These are phyloP conservation scores for Paecilomyces dactylethromorphus DNA, from an alignment of 2,329 filamentous ascomycete species.

Conservation along the genomic window DNA sequence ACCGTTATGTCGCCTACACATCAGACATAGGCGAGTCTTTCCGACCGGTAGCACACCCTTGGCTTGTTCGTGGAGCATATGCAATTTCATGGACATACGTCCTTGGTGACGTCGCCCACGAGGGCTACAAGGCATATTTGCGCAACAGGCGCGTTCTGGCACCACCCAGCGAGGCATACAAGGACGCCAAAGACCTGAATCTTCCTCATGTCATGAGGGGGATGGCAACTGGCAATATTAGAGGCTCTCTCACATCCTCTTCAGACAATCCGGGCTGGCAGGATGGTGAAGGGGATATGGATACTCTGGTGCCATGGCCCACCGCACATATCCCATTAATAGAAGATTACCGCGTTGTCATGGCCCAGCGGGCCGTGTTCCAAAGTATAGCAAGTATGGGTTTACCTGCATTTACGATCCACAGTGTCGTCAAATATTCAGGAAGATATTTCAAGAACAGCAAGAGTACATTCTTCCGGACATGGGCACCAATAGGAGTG, in stretches of 20 bases:
- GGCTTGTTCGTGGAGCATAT: conserved; percentile 74
- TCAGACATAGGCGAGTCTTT: conserved; percentile 96
- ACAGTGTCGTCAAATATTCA: conserved; percentile 85
- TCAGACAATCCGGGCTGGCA: conserved; percentile 4
- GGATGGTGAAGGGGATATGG: conserved; percentile 8
- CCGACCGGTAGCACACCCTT: conserved; percentile 82
- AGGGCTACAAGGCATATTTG: conserved; percentile 92
- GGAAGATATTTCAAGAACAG: conserved; percentile 75
- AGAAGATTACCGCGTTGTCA: conserved; percentile 85
- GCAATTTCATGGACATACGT: conserved; percentile 90
- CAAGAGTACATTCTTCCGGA: conserved; percentile 69
- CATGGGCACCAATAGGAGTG: conserved; percentile 86
- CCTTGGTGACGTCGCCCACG: conserved; percentile 79
- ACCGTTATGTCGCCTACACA: conserved; percentile 95
- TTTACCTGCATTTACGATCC: conserved; percentile 86
- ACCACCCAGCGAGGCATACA: conserved; percentile 52
- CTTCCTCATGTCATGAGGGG: conserved; percentile 24
- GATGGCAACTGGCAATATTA: conserved; percentile 29
- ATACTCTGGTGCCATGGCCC: conserved; percentile 27
- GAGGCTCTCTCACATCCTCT: conserved; percentile 9
- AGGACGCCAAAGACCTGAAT: conserved; percentile 28
- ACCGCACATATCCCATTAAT: conserved; percentile 58
- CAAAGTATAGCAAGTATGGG: conserved; percentile 91
- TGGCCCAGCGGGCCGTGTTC: conserved; percentile 85
- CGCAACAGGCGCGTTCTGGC: conserved; percentile 72